Conservation (phyloP, 306 rosid genomes). For the Cucurbita pepo region DNA sequence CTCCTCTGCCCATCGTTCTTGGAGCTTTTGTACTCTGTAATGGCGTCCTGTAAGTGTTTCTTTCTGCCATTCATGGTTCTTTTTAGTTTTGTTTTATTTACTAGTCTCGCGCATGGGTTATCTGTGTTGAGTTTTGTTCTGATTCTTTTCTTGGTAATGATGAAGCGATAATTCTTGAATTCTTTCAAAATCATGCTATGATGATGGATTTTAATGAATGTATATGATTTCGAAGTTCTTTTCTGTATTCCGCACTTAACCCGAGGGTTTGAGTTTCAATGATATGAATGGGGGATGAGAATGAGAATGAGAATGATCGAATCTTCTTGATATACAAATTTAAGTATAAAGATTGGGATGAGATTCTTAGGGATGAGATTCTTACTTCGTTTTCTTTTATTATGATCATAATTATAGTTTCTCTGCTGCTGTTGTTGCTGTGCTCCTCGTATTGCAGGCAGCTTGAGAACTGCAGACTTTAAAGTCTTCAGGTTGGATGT, state of each 20-base stretch:
- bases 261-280: not conserved
- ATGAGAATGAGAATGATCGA: not conserved
- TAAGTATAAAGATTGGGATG: not conserved
- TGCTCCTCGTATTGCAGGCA: constrained; percentile 29
- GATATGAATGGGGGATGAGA: not conserved
- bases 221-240: not conserved
- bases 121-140: not conserved
- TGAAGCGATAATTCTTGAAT: not conserved
- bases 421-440: not conserved
- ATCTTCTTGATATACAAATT: not conserved
- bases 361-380: not conserved
- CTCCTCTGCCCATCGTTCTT: not conserved
- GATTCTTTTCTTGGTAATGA: not conserved
- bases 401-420: not conserved
- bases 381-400: not conserved
- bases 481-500: constrained; percentile 27
- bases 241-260: not conserved
- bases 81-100: not conserved
- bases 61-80: not conserved
- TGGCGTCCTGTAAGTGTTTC: constrained; percentile 6
- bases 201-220: not conserved
- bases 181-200: not conserved
- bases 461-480: constrained; percentile 34
- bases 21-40: not conserved
- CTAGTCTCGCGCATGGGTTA: not conserved